A percentile compares a stretch with the other conserved stretches of the same genome.
Conservation (phyloP, 2,329 filamentous ascomycete species). For the Calonectria hongkongensis region DNA sequence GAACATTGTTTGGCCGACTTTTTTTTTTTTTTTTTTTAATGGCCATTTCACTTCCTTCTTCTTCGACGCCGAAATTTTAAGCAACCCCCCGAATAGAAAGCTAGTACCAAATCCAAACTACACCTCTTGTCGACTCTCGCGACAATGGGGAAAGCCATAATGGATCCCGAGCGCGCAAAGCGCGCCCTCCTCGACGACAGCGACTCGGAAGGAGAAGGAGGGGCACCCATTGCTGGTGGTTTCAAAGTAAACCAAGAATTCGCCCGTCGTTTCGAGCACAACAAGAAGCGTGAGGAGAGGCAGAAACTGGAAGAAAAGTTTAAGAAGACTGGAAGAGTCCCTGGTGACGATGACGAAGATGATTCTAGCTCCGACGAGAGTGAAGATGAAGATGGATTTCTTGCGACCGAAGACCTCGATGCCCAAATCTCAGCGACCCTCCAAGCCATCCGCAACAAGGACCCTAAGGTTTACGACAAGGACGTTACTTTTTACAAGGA, state of each 20-base stretch:
- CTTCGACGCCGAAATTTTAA: neutral
- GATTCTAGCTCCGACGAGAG: conserved; percentile 85
- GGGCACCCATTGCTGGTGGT: conserved; percentile 63
- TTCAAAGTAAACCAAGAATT: conserved; percentile 95
- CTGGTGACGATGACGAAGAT: conserved; percentile 70
- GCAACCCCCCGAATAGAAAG: neutral
- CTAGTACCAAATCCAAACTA: neutral
- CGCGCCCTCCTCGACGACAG: conserved; percentile 74
- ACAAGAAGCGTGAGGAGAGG: conserved; percentile 95
- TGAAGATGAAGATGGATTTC: conserved; percentile 92
- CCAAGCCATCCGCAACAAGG: conserved; percentile 90
- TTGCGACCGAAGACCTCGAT: conserved; percentile 90
- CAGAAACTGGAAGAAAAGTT: conserved; percentile 92
- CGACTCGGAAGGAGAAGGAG: conserved; percentile 69
- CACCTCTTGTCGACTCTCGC: neutral
- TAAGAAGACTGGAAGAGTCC: conserved; percentile 64
- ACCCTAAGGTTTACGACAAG: conserved; percentile 92
- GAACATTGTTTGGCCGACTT: conserved; percentile 12
- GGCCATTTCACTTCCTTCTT: neutral
- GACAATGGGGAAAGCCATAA: conserved; percentile 51
- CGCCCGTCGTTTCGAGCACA: conserved; percentile 93
- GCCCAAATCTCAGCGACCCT: conserved; percentile 91
- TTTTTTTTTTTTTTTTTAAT: conserved; percentile 30
- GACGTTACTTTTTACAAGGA: conserved; percentile 85
- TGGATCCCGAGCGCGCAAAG: conserved; percentile 62